Conservation (phyloP, 495 filamentous ascomycete species). For the Trypethelium eluteriae region DNA sequence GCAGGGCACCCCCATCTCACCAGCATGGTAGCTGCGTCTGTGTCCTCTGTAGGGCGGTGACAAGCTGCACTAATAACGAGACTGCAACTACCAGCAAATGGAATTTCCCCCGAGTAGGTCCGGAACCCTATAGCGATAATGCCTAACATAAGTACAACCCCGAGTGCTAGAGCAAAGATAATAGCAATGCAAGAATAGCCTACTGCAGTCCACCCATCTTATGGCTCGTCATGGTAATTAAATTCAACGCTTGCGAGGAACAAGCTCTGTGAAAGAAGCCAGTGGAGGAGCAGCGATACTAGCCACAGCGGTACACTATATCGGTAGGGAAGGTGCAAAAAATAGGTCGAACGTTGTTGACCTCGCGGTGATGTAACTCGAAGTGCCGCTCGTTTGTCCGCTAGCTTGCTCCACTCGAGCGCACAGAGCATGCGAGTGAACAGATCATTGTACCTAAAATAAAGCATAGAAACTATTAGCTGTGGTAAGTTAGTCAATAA, state of each 20-base stretch:
- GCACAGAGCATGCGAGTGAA: constrained; percentile 40
- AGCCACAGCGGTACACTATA: constrained; percentile 17
- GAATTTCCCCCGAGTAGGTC: constrained; percentile 6
- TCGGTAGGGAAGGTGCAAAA: constrained; percentile 18
- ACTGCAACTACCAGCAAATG: constrained; percentile 16
- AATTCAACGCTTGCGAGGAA: constrained; percentile 15
- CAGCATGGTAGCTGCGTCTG: constrained; percentile 11
- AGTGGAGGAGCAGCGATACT: constrained; percentile 16
- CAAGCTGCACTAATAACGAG: constrained; percentile 18
- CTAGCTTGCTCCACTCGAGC: constrained; percentile 26
- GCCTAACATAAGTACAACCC: background rate
- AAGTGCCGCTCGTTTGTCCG: constrained; percentile 13
- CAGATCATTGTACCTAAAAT: constrained; percentile 38
- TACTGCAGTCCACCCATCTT: background rate
- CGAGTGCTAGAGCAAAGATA: constrained; percentile 3
- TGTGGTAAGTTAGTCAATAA: constrained; percentile 42
- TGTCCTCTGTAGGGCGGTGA: constrained; percentile 19
- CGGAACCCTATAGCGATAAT: constrained; percentile 2
- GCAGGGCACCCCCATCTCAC: constrained; percentile 18
- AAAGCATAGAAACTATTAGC: constrained; percentile 39
- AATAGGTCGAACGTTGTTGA: constrained; percentile 18
- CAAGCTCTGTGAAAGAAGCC: constrained; percentile 23
- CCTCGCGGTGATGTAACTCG: constrained; percentile 16
- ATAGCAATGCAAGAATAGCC: constrained; percentile 10
- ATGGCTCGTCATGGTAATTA: background rate